A percentile compares a stretch with the other conserved stretches of the same genome.
Conservation (phyloP, 768 basidiomycete species). For the Lentinula lateritia region DNA sequence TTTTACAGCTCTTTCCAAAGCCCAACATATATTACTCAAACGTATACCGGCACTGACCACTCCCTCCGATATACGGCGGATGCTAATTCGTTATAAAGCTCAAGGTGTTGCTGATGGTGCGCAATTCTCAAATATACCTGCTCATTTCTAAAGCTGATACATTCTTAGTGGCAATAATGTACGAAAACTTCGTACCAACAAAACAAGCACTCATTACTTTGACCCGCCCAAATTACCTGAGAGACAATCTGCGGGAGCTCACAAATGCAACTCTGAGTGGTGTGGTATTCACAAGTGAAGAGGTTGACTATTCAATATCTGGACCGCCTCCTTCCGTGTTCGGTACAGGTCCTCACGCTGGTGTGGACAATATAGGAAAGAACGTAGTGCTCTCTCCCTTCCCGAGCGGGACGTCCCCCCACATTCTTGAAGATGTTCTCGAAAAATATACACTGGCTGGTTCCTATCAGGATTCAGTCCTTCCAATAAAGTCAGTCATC, state of each 20-base stretch:
- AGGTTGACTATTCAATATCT: conserved; percentile 16
- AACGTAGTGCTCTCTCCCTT: conserved; percentile 60
- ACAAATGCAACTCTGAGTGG: conserved; percentile 41
- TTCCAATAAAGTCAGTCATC: conserved; percentile 9
- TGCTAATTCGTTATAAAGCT: conserved; percentile 33
- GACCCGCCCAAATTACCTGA: conserved; percentile 37
- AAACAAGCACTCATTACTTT: conserved; percentile 56
- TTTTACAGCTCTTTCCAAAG: conserved; percentile 1
- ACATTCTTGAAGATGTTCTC: not conserved
- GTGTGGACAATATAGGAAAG: conserved; percentile 40
- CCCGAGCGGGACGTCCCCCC: conserved; percentile 33
- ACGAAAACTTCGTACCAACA: conserved; percentile 55
- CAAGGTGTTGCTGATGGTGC: conserved; percentile 43
- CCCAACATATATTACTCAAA: conserved; percentile 40
- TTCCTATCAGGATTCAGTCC: not conserved
- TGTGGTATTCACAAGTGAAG: conserved; percentile 29
- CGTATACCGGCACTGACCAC: conserved; percentile 48
- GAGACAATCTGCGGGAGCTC: conserved; percentile 35
- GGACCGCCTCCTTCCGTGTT: conserved; percentile 16
- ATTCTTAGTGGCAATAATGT: not conserved
- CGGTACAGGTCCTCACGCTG: conserved; percentile 49
- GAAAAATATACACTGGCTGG: conserved; percentile 1
- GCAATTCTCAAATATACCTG: not conserved
- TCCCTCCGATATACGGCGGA: conserved; percentile 48
- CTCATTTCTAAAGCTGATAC: not conserved